A percentile compares a stretch with the other conserved stretches of the same genome.
Conservation (phyloP, 805 yeast species). For the Zygotorulaspora florentina region DNA sequence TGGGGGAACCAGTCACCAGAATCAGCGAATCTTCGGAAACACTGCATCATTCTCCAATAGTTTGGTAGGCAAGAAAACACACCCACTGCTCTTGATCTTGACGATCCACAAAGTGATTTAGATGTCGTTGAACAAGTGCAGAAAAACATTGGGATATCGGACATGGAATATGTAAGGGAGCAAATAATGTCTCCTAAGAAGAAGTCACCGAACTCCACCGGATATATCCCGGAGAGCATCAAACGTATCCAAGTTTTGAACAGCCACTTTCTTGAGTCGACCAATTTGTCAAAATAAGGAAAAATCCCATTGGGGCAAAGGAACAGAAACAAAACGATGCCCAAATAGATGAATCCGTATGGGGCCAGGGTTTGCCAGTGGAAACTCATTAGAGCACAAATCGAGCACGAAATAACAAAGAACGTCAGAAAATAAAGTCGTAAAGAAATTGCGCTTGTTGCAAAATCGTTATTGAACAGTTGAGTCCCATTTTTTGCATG, state of each 20-base stretch:
- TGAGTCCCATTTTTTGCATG: constrained; percentile 53
- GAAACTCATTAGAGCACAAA: constrained; percentile 76
- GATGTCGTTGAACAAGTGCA: constrained; percentile 67
- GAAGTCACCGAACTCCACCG: constrained; percentile 94
- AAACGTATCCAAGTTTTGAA: constrained; percentile 67
- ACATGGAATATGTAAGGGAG: constrained; percentile 81
- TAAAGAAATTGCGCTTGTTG: constrained; percentile 35
- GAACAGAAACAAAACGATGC: constrained; percentile 14
- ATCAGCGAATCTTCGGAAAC: constrained; percentile 85
- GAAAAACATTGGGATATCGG: constrained; percentile 79
- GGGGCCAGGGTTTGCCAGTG: constrained; percentile 72
- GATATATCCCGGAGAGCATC: constrained; percentile 77
- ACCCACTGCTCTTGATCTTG: constrained; percentile 73
- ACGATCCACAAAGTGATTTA: constrained; percentile 62
- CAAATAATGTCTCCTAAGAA: constrained; percentile 88
- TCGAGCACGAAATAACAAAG: constrained; percentile 49
- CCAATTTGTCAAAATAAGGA: constrained; percentile 35
- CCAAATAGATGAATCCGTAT: constrained; percentile 59
- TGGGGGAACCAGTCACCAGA: constrained; percentile 97
- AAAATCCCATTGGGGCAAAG: constrained; percentile 20
- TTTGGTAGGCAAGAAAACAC: constrained; percentile 81
- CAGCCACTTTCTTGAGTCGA: constrained; percentile 74
- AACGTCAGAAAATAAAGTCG: constrained; percentile 61
- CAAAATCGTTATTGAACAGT: constrained; percentile 36
- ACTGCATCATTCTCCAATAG: constrained; percentile 86